Evolutionary conservation across 306 rosid genomes (phyloP), one percentile per base, ranked within the genome.

Genomic region (Myrica gale): DNA sequence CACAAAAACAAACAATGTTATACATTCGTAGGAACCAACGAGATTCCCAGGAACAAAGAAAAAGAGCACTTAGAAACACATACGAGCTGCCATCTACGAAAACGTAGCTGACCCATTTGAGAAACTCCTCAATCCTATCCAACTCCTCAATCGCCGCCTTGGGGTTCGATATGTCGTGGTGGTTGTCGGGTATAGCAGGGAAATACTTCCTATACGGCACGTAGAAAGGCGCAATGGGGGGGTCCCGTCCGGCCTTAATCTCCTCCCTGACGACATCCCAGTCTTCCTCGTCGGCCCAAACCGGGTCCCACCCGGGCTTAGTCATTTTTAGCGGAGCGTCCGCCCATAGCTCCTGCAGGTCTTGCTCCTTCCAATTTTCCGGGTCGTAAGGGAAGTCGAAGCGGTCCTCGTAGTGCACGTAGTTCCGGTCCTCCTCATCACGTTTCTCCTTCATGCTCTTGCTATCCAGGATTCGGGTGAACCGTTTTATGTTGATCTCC

Each of bases 91-190:
- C 99, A 81, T 95, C 97, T 12, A 79, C 69, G 46, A 95, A 95
- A 74, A 95, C 10, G 72, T 83, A 95, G 97, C 99, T 92, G 67
- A 92, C 97, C 99, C 97, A 95, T 20, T 10, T 76, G 81, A 95
- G 97, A 44, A 92, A 95, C 83, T 92, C 97, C 82, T 95, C 99
- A 83, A 90, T 92, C 88, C 97, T 87, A 84, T 95, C 99, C 84
- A 95, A 76, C 74, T 95, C 99, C 50, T 92, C 91, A 77, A 95
- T 79, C 1, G 83, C 90, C 3, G 84, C 87, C 56, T 83, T 84
- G 5, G 97, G 93, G 45, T 44, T 86, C 3, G 83, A 12, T 37
- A 95, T 74, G 37, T 86, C 93, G 12, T 45, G 21, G 60, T 86
- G 80, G 76, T 92, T 85, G 71, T 83, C 84, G 0, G 97, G 93